Evolutionary conservation across 805 yeast genomes (phyloP), one percentile per base, ranked within the genome.

Genomic region (Saccharomycopsis malanga): DNA sequence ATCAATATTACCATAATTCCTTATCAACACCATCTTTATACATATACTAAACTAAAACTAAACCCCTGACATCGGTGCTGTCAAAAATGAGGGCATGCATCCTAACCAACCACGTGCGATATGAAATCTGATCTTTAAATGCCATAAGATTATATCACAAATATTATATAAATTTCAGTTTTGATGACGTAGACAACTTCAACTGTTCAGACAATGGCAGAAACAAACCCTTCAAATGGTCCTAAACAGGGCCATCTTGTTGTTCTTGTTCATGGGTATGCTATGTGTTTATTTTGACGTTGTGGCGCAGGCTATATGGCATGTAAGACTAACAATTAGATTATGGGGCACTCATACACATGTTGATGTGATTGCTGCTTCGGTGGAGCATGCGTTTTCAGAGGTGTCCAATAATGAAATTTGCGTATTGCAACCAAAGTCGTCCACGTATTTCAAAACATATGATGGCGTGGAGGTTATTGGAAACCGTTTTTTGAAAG

Each of bases 391-490:
- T 6, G 56, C 60, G 1, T 49, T 73, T n/a, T 53, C 58, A 37
- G 68, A 53, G 51, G 55, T 58, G 30, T 68, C 60, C 44, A 72
- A 75, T 58, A 79, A 62, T 49, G 63, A 59, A 38, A 69, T 54
- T 2, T 69, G 60, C 63, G 72, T 64, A 39, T 70, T 74, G 51
- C 67, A 68, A 57, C 89, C 81, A 10, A 74, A 60, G 14, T 69
- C 81, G 1, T 87, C 84, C 53, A 71, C 83, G 0, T 80, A 84
- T 29, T 76, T 82, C 57, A 76, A 79, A 57, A 86, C 96, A 0
- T 85, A 86, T 58, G 96, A 89, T 59, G 98, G 98, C 2, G 70
- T 87, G 18, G 80, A 78, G 54, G 72, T 81, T 43, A 75, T 83
- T 49, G 88, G 89, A 2, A 77, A 81, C 50, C 67, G 88, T 14